phyloP scores from a whole-genome alignment of 2,329 filamentous ascomycete species.

The Diplodia intermedia region DNA sequence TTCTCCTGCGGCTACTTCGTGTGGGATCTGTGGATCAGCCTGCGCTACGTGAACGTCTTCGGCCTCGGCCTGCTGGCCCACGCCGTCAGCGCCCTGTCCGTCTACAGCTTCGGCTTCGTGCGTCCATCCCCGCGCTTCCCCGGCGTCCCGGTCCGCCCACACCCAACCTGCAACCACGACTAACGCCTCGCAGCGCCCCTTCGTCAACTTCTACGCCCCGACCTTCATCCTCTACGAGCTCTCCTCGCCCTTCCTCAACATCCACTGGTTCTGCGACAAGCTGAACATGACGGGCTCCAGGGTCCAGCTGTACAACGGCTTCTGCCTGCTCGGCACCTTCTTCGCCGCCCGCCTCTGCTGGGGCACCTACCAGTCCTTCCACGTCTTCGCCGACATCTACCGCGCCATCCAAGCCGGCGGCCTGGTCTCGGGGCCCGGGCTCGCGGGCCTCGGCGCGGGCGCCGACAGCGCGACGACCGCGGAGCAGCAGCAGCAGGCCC shows the following conservation, averaged over 20 bases:
- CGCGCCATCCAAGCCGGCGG: constrained; percentile 44
- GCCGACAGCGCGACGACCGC: constrained; percentile 3
- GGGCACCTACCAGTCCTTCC: constrained; percentile 73
- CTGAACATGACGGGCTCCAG: constrained; percentile 77
- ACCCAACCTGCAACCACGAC: constrained; percentile 1
- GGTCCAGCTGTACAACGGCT: constrained; percentile 78
- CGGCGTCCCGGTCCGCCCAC: neutral
- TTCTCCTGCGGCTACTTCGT: constrained; percentile 83
- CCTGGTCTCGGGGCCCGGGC: constrained; percentile 12
- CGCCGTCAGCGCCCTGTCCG: constrained; percentile 73
- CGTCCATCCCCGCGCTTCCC: constrained; percentile 46
- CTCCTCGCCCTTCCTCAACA: constrained; percentile 82
- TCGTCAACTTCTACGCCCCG: constrained; percentile 81
- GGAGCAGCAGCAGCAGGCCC: constrained; percentile 30
- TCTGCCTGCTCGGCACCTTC: constrained; percentile 74
- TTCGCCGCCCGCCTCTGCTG: constrained; percentile 79
- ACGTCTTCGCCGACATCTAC: constrained; percentile 72
- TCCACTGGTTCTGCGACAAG: constrained; percentile 94
- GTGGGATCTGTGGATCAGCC: constrained; percentile 78
- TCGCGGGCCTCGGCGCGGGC: constrained; percentile 2
- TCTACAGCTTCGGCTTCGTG: constrained; percentile 82
- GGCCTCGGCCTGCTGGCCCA: constrained; percentile 79
- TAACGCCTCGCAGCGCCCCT: constrained; percentile 67
- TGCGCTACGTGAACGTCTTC: constrained; percentile 73
- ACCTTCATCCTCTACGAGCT: constrained; percentile 89